Base-by-base conservation (phyloP, 768 basidiomycete genomes). In the Naganishia randhawae region DNA sequence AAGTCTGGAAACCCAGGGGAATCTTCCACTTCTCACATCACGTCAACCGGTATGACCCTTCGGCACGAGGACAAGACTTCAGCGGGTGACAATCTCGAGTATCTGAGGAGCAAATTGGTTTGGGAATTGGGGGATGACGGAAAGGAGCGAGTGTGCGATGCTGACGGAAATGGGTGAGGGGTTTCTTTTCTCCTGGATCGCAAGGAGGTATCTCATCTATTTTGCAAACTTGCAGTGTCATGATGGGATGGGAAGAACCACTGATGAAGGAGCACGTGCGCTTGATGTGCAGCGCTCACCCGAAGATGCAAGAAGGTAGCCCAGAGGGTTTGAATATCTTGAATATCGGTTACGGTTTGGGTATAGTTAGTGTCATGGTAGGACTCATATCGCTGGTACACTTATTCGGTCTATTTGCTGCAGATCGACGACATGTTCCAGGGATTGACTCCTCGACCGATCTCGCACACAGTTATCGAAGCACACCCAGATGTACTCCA, bases 171-270 rank as follows among this genome's bases (percentile, higher is more conserved):
- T 65, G 78, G 78, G 77, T 77, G 52, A 73, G 76, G 61, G 10
- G 22, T 14, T 31, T 33, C 13, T 16, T 25, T 5, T 10, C n/a
- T 27, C 39, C 13, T 16, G 11, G 14, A 3, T 6, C 31, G 16
- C 7, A 1, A 27, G 27, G 8, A 29, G n/a, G 4, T 39, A 9
- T 5, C 50, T 13, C 25, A 45, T 37, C 31, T 70, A 1, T 37
- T 50, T 37, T 13, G 41, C 14, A 27, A 51, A 27, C 14, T 42
- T 8, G 14, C 57, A 79, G 78, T 14, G 95, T 99, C 6, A 99
- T 99, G 96, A 99, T 99, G 96, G 92, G 93, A 1, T 99, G 96
- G 96, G 96, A 99, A 79, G 81, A 81, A 51, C 84, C 81, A 9
- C 91, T 98, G 74, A 98, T 98, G 96, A 78, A 83, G 68, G 84